These are phyloP conservation scores for Coleophoma cylindrospora DNA, from an alignment of 2,329 filamentous ascomycete species.

Conservation along the genomic window DNA sequence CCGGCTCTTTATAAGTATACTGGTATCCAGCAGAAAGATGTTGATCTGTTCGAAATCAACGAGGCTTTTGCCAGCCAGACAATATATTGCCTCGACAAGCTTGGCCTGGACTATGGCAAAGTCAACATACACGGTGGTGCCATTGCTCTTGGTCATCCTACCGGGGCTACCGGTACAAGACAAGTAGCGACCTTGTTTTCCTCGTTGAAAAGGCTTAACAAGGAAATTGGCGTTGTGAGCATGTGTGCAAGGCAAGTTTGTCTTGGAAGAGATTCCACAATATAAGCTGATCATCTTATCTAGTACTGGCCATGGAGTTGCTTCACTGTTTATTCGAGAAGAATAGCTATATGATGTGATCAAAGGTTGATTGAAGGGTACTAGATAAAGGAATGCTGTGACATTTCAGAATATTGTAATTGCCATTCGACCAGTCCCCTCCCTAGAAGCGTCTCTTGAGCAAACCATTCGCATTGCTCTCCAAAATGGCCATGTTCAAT, in stretches of 20 bases:
- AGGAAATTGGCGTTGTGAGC: conserved; percentile 43
- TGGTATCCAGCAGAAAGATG: conserved; percentile 50
- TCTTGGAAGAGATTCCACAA: neutral
- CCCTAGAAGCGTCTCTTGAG: too few relatives aligned
- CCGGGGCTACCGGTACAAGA: conserved; percentile 44
- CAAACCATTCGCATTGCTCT: too few relatives aligned
- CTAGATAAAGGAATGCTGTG: too few relatives aligned
- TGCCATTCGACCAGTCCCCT: too few relatives aligned
- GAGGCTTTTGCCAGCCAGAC: conserved; percentile 34
- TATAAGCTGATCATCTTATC: neutral
- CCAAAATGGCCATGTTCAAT: too few relatives aligned
- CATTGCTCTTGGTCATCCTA: conserved; percentile 47
- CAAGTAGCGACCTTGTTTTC: conserved; percentile 43
- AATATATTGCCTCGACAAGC: conserved; percentile 36
- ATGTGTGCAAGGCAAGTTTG: conserved; percentile 34
- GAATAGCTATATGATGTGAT: neutral
- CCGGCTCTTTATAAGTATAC: conserved; percentile 56
- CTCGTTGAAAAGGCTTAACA: conserved; percentile 40
- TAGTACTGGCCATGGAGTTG: conserved; percentile 17
- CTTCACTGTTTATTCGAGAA: conserved; percentile 17
- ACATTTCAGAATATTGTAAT: too few relatives aligned
- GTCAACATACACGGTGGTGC: conserved; percentile 50
- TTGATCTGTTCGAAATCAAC: conserved; percentile 65
- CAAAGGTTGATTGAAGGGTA: neutral
- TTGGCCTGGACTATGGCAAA: conserved; percentile 40